These are phyloP conservation scores for Zymoseptoria crescenta DNA, from an alignment of 2,329 filamentous ascomycete genomes.

Conservation along the genomic window DNA sequence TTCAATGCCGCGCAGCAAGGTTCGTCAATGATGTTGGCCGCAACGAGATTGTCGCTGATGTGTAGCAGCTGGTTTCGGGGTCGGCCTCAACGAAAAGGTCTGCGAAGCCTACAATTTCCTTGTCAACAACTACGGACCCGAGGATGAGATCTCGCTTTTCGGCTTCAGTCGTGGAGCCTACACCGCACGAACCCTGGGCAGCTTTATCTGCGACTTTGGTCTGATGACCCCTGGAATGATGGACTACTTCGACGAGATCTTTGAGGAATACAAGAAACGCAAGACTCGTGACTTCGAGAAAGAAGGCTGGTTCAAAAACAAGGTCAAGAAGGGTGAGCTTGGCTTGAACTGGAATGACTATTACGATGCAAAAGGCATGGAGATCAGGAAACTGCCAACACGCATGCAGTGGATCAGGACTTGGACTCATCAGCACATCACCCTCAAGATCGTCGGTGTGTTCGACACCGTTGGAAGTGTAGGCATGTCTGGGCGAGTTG, in stretches of 20 bases:
- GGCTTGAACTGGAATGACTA: constrained; percentile 7
- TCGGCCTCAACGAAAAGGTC: constrained; percentile 15
- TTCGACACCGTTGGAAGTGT: constrained; percentile 39
- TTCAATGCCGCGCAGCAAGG: constrained; percentile 14
- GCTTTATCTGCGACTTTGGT: constrained; percentile 22
- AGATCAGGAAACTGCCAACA: background rate
- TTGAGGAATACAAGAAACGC: constrained; percentile 11
- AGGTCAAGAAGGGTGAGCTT: constrained; percentile 9
- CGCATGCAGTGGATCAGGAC: constrained; percentile 11
- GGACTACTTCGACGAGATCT: constrained; percentile 15
- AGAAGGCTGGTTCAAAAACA: constrained; percentile 8
- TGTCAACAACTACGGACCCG: constrained; percentile 22
- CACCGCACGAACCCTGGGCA: constrained; percentile 25
- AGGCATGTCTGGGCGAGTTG: constrained; percentile 13
- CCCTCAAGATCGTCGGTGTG: constrained; percentile 36
- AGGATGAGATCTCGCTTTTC: constrained; percentile 27
- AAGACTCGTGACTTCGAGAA: constrained; percentile 10
- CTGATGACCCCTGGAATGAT: constrained; percentile 17
- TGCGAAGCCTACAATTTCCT: constrained; percentile 24
- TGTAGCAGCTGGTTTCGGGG: constrained; percentile 12
- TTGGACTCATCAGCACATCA: constrained; percentile 17
- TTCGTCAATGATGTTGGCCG: background rate
- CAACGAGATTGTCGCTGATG: background rate
- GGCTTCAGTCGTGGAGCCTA: constrained; percentile 28
- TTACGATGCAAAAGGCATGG: background rate